These are phyloP conservation scores for Dioscorea zingiberensis DNA, from an alignment of 106 monocot genomes.

Conservation along the genomic window DNA sequence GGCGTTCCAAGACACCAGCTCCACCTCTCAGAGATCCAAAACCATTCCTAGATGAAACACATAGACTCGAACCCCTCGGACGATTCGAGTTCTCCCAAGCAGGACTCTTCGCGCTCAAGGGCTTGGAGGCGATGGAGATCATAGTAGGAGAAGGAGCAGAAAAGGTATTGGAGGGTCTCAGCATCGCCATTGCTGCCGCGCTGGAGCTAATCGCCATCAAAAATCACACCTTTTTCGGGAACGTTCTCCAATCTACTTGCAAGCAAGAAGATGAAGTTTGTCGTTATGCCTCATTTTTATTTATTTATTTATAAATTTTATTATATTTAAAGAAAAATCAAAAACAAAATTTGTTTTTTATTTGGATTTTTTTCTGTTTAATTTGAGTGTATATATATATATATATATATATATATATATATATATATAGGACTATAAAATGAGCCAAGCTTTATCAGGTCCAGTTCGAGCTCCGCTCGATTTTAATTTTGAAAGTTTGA, in stretches of 20 bases:
- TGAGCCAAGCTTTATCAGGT: no score
- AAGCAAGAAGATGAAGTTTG: neutral
- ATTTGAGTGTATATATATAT: no score
- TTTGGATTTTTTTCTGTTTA: no score
- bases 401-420: no score
- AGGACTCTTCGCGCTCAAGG: neutral
- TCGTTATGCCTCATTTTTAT: neutral
- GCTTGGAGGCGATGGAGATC: neutral
- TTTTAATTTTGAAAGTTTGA: no score
- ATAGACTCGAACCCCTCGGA: neutral
- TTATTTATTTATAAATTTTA: neutral
- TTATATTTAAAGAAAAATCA: no score
- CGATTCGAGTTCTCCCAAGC: neutral
- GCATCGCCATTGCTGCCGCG: neutral
- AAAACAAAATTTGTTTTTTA: no score
- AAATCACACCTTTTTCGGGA: neutral
- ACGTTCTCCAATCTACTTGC: neutral
- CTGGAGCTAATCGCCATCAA: neutral
- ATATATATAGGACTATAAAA: no score
- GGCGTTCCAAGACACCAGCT: constrained; percentile 43
- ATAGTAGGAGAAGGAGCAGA: neutral
- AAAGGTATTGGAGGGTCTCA: neutral
- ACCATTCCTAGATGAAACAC: neutral
- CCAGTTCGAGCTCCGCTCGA: no score
- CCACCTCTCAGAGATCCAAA: constrained; percentile 31